phyloP scores from a whole-genome alignment of 257 asterid species.

The Solanum dulcamara region DNA sequence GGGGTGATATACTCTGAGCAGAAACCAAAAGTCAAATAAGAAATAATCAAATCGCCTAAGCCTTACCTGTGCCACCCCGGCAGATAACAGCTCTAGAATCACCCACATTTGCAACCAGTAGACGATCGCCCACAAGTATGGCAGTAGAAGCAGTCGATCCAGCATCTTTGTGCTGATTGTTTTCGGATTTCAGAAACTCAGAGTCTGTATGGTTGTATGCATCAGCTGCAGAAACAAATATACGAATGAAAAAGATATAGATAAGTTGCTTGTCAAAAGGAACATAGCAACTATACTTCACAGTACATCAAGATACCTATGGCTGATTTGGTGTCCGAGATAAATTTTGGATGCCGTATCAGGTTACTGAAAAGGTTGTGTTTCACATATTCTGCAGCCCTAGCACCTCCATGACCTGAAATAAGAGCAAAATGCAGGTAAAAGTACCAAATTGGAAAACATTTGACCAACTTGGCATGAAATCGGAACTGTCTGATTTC shows the following conservation, averaged over 20 bases:
- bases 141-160: conserved; percentile 99
- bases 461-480: neutral
- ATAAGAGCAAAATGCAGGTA: conserved; percentile 1
- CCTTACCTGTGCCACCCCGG: conserved; percentile 79
- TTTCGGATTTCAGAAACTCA: conserved; percentile 84
- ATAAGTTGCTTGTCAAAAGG: neutral
- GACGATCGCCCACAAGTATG: conserved; percentile 86
- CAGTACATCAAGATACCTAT: conserved; percentile 37
- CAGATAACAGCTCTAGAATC: conserved; percentile 94
- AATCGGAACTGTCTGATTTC: neutral
- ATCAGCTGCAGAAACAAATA: conserved; percentile 52
- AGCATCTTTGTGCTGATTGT: conserved; percentile 80
- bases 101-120: conserved; percentile 91
- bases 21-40: neutral
- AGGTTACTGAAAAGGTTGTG: conserved; percentile 89
- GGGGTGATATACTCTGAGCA: neutral
- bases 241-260: neutral
- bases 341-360: conserved; percentile 83
- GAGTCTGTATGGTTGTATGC: conserved; percentile 88
- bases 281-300: neutral
- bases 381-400: conserved; percentile 97
- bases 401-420: conserved; percentile 97
- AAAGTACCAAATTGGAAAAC: neutral
- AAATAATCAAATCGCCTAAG: neutral
- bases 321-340: conserved; percentile 88